phyloP scores from a whole-genome alignment of 2,329 filamentous ascomycete species.

The Rhynchosporium agropyri region DNA sequence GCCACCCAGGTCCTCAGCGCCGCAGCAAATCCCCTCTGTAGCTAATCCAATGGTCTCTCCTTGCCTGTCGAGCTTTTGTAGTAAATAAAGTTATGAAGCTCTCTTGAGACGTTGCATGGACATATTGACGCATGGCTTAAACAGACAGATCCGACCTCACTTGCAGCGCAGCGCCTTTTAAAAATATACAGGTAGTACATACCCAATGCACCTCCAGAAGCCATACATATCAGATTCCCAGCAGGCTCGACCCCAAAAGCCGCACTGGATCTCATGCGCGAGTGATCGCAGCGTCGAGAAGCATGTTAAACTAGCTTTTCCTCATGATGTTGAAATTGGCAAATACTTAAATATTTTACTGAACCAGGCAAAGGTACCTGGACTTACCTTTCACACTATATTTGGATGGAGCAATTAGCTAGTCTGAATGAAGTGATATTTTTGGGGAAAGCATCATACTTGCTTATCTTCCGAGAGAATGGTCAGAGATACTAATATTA shows the following conservation, averaged over 20 bases:
- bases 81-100: neutral
- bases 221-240: neutral
- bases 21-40: neutral
- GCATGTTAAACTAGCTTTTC: neutral
- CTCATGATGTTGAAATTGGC: too few relatives aligned
- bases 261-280: slow-evolving; percentile 1
- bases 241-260: neutral
- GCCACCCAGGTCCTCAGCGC: neutral
- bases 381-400: too few relatives aligned
- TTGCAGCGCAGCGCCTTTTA: neutral
- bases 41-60: neutral
- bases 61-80: slow-evolving; percentile 1
- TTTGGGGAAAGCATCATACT: too few relatives aligned
- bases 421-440: too few relatives aligned
- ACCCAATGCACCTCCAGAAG: slow-evolving; percentile 1
- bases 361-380: too few relatives aligned
- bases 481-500: too few relatives aligned
- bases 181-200: neutral
- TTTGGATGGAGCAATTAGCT: too few relatives aligned
- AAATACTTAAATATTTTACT: too few relatives aligned
- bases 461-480: too few relatives aligned
- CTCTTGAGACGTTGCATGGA: neutral
- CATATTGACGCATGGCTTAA: neutral
- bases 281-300: neutral
- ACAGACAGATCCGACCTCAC: neutral